Base-by-base conservation (phyloP, 2,329 filamentous ascomycete species). In the Fusarium sp. region DNA sequence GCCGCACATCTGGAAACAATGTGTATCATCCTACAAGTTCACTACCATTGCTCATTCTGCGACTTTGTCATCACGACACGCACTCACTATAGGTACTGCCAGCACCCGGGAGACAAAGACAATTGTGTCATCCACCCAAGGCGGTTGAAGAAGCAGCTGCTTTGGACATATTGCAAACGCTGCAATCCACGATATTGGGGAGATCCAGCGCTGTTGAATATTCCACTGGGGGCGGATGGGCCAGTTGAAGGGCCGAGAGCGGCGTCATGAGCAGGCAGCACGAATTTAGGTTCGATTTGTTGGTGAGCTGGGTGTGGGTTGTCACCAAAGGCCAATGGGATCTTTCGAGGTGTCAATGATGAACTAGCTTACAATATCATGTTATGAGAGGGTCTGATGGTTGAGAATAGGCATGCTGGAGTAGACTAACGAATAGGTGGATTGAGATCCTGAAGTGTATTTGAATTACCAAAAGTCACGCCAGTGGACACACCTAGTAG, bases 1-100 rank as follows among this genome's bases (percentile, higher is more conserved):
- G 14, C 22, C 14, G 2, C 9, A 47, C 24, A 52, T 52, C 10
- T 20, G 42, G 14, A 3, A 24, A 35, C 4, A 18, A 66, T 66
- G 64, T 66, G 64, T 5, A 66, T 66, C 18, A 47, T 66, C 4
- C 29, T 66, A 2, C 64, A 63, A 20, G 27, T 63, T 1, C 6
- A 62, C 22, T 63, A 66, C 13, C 16, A 20, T 6, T 66, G 64
- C 27, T 38, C 60, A 2, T 64, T 64, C 6, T 67, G 64, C 50
- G 34, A 34, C n/a, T 27, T 27, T 10, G 29, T 38, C 10, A 58
- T 67, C 9, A 67, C 64, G 10, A 67, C 18, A 24, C 64, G 59
- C 14, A 67, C 59, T 0, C 22, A 27, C 2, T 67, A 67, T 22
- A 31, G 50, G 37, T 64, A 67, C 14, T 67, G 64, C 3, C 7